Evolutionary conservation across 805 yeast genomes (phyloP).

Genomic region (Wickerhamiella allomyrinae): DNA sequence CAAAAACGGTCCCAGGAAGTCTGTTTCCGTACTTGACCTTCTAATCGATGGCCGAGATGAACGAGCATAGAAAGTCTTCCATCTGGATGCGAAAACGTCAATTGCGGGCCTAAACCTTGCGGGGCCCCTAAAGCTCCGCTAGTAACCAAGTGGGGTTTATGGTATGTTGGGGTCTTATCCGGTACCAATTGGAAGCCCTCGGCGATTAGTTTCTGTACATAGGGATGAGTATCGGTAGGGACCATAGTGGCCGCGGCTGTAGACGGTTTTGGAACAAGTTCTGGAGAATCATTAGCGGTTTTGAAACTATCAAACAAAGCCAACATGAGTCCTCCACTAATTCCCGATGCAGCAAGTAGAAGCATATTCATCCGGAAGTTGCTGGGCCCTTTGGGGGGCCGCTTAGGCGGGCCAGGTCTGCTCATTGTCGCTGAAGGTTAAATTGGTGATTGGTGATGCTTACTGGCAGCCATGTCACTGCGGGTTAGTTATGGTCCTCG

Average conservation of each 20-base stretch:
- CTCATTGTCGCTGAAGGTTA: no score
- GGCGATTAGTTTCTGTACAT: background rate
- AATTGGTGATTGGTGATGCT: no score
- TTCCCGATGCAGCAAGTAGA: background rate
- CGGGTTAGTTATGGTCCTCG: slow-evolving; percentile 10
- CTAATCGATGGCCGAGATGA: background rate
- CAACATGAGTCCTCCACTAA: background rate
- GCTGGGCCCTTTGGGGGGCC: no score
- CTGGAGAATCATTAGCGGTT: background rate
- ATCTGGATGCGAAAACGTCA: background rate
- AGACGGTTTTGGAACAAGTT: no score
- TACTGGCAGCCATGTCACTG: slow-evolving; percentile 2
- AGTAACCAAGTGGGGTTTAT: background rate
- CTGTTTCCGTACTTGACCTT: background rate
- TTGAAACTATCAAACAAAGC: background rate
- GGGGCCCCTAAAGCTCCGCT: background rate
- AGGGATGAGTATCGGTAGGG: no score
- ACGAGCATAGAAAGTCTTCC: background rate
- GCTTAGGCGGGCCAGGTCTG: no score
- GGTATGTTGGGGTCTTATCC: background rate
- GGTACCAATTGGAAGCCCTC: background rate
- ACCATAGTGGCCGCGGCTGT: no score
- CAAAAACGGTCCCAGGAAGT: background rate
- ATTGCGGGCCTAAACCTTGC: background rate
- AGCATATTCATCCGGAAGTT: no score